phyloP scores from a whole-genome alignment of 2,329 filamentous ascomycete species.

The Exophiala viscosa region DNA sequence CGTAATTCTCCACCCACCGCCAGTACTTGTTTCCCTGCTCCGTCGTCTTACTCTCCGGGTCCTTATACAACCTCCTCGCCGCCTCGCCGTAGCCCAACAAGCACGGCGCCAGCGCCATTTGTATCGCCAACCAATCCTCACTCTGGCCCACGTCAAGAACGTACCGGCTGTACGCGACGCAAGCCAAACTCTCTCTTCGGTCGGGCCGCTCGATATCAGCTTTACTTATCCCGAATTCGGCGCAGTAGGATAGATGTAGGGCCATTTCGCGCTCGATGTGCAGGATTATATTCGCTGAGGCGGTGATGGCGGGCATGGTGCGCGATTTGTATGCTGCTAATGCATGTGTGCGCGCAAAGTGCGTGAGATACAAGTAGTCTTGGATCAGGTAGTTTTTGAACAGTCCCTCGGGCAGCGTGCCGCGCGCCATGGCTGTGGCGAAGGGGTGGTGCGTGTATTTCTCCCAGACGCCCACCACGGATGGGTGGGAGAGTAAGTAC shows the following conservation, averaged over 20 bases:
- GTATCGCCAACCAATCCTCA: slow-evolving; percentile 82
- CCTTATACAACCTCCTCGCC: slow-evolving; percentile 64
- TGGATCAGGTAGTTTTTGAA: slow-evolving; percentile 91
- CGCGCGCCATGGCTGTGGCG: slow-evolving; percentile 70
- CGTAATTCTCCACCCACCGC: slow-evolving; percentile 88
- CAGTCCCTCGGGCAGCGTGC: slow-evolving; percentile 66
- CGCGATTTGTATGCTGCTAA: slow-evolving; percentile 82
- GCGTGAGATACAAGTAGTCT: slow-evolving; percentile 86
- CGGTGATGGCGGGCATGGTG: slow-evolving; percentile 66
- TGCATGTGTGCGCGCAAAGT: slow-evolving; percentile 83
- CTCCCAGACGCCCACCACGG: slow-evolving; percentile 72
- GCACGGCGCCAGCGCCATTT: slow-evolving; percentile 80
- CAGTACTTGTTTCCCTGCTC: slow-evolving; percentile 70
- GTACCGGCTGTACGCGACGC: slow-evolving; percentile 78
- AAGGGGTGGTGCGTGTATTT: slow-evolving; percentile 78
- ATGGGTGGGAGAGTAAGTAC: slow-evolving; percentile 71
- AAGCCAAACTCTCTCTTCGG: slow-evolving; percentile 70
- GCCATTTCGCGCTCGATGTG: slow-evolving; percentile 77
- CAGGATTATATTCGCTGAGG: slow-evolving; percentile 65
- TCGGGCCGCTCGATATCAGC: slow-evolving; percentile 62
- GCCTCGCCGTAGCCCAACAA: slow-evolving; percentile 84
- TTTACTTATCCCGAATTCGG: slow-evolving; percentile 70
- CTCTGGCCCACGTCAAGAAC: slow-evolving; percentile 84
- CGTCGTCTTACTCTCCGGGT: slow-evolving; percentile 53
- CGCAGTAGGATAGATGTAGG: slow-evolving; percentile 78